Percentiles rank a stretch among this genome's conserved stretches.
Conservation (phyloP, 768 basidiomycete genomes). For the Suillus discolor region DNA sequence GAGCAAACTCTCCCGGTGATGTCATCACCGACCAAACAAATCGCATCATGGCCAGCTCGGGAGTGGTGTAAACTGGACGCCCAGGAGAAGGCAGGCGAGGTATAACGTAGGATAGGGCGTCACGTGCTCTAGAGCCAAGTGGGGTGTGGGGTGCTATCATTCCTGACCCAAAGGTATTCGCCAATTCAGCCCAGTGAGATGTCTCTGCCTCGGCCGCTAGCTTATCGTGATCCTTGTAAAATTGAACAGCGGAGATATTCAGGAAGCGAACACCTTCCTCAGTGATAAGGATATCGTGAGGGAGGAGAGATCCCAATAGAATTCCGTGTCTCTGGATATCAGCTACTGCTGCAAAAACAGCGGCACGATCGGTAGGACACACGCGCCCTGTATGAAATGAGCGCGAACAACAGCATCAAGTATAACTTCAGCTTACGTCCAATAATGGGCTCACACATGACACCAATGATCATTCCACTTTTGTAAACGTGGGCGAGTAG, state of each 20-base stretch:
- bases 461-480: slow-evolving; percentile 31
- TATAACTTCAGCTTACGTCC: slow-evolving; percentile 24
- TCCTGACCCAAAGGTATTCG: slow-evolving; percentile 20
- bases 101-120: slow-evolving; percentile 22
- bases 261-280: slow-evolving; percentile 31
- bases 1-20: slow-evolving; percentile 15
- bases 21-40: slow-evolving; percentile 24
- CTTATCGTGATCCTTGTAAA: slow-evolving; percentile 25
- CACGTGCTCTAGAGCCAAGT: slow-evolving; percentile 8
- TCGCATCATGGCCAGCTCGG: slow-evolving; percentile 22
- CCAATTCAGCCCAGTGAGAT: slow-evolving; percentile 22
- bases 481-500: slow-evolving; percentile 31
- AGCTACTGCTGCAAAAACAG: slow-evolving; percentile 31
- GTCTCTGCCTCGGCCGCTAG: slow-evolving; percentile 24
- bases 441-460: slow-evolving; percentile 32
- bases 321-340: slow-evolving; percentile 35
- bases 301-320: slow-evolving; percentile 17
- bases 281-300: slow-evolving; percentile 32
- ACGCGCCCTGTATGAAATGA: slow-evolving; percentile 23
- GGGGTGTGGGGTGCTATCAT: slow-evolving; percentile 1
- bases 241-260: slow-evolving; percentile 18
- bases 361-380: slow-evolving; percentile 27
- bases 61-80: slow-evolving; percentile 19
- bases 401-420: background rate
- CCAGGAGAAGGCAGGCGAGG: slow-evolving; percentile 29